Conservation (phyloP, 805 yeast species). For the Cyberlindnera maclurae region DNA sequence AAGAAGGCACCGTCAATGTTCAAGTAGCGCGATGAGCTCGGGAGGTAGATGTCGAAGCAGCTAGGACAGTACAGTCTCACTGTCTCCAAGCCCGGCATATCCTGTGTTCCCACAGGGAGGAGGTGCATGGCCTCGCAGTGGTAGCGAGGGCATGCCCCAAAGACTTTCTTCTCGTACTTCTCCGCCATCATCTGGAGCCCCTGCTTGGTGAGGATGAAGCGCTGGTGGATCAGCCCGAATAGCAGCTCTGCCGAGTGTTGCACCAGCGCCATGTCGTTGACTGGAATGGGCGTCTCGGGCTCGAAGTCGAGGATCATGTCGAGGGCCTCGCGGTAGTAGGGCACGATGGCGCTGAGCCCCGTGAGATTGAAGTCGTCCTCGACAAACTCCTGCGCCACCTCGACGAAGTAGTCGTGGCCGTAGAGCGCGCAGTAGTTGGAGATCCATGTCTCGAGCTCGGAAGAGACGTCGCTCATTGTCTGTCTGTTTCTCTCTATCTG, state of each 20-base stretch:
- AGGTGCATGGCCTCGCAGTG: constrained; percentile 85
- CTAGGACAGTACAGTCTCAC: constrained; percentile 92
- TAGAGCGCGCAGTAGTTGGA: constrained; percentile 45
- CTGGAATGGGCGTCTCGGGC: constrained; percentile 42
- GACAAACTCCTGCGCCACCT: constrained; percentile 85
- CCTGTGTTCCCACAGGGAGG: constrained; percentile 87
- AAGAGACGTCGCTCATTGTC: constrained; percentile 16
- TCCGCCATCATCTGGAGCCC: constrained; percentile 92
- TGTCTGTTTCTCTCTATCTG: neutral
- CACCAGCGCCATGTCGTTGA: constrained; percentile 65
- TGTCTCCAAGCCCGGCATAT: constrained; percentile 85
- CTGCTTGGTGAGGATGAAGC: constrained; percentile 81
- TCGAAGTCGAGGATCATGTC: constrained; percentile 85
- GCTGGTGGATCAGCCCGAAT: constrained; percentile 90
- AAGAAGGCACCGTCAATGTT: constrained; percentile 95
- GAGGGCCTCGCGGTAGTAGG: constrained; percentile 85
- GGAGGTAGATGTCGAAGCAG: constrained; percentile 86
- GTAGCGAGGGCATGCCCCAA: constrained; percentile 89
- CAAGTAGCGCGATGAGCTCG: constrained; percentile 77
- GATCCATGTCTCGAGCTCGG: constrained; percentile 48
- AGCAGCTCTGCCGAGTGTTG: constrained; percentile 88
- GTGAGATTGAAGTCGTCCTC: constrained; percentile 96
- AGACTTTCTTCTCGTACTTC: constrained; percentile 81
- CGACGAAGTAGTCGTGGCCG: constrained; percentile 82
- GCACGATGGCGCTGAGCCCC: constrained; percentile 78